Evolutionary conservation across 1,284 basidiomycete species (phyloP), one percentile per base, ranked within the genome.

Genomic region (Caloboletus inedulis): DNA sequence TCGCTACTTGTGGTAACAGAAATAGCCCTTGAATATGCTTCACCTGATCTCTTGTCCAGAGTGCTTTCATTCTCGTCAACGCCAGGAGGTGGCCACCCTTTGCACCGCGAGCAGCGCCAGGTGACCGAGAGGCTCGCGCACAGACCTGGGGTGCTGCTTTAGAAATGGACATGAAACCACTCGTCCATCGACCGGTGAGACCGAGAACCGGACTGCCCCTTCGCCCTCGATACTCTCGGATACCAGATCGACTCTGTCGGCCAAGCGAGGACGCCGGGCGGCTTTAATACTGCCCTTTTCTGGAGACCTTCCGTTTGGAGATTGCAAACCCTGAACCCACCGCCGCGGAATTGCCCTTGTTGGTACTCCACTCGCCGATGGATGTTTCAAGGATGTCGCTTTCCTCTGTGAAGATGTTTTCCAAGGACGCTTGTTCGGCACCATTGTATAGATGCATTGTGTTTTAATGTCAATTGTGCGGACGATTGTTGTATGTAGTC

Each of bases 1-100:
- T 66, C 65, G 14, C 37, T 69, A 3, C 25, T 65, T 14, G 63
- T 60, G 65, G 65, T 66, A 69, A 67, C 52, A 31, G 37, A 44
- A 34, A 47, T 25, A 8, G 27, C 37, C 18, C 40, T 41, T 19
- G 30, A 27, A 40, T 39, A 12, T 36, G 42, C 44, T n/a, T 43
- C 19, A 33, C 29, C 58, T 68, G 43, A 69, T 54, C 3, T 46
- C 7, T 31, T 49, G 4, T 12, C 16, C 36, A 66, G 65, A 69
- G 68, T 40, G 51, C 44, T 10, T 52, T 65, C 21, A 31, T 69
- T 43, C 53, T 66, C 18, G 4, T 60, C 23, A 59, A 65, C 12
- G 54, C 55, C 14, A 60, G 52, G 30, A 25, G 52, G 27, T 49
- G 65, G 56, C 18, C 51, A 16, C 27, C 42, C 14, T 51, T 51